phyloP scores from a whole-genome alignment of 2,329 filamentous ascomycete species.

The Phaeophleospora eucalypticola region DNA sequence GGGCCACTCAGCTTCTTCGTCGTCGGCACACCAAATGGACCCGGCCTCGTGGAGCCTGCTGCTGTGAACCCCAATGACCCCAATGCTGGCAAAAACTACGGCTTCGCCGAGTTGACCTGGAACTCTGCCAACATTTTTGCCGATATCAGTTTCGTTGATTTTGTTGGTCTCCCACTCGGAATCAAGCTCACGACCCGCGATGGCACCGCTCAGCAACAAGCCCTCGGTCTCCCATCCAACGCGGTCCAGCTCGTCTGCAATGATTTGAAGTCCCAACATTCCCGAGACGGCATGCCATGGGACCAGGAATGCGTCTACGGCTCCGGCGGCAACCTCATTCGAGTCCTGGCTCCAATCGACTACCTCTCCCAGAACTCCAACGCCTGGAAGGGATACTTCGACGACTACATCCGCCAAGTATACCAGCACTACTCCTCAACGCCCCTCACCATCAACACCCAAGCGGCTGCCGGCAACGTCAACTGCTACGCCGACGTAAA shows the following conservation, averaged over 20 bases:
- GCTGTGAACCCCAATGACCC: conserved; percentile 38
- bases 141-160: conserved; percentile 18
- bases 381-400: conserved; percentile 50
- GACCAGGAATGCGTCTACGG: conserved; percentile 53
- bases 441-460: conserved; percentile 60
- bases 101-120: conserved; percentile 43
- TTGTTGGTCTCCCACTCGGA: conserved; percentile 45
- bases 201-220: conserved; percentile 39
- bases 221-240: conserved; percentile 57
- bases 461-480: conserved; percentile 54
- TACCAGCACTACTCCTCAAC: conserved; percentile 47
- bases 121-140: conserved; percentile 26
- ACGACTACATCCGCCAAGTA: conserved; percentile 48
- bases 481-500: conserved; percentile 43
- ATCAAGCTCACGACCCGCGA: conserved; percentile 51
- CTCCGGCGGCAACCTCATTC: conserved; percentile 34
- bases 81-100: conserved; percentile 40
- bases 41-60: conserved; percentile 48
- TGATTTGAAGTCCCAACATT: conserved; percentile 52
- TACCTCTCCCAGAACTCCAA: conserved; percentile 41
- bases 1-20: conserved; percentile 42
- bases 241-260: conserved; percentile 55
- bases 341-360: conserved; percentile 41
- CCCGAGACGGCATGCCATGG: conserved; percentile 58
- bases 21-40: conserved; percentile 33